These are phyloP conservation scores for Penicillium dipodomyicola DNA, from an alignment of 495 filamentous ascomycete genomes.

Conservation along the genomic window DNA sequence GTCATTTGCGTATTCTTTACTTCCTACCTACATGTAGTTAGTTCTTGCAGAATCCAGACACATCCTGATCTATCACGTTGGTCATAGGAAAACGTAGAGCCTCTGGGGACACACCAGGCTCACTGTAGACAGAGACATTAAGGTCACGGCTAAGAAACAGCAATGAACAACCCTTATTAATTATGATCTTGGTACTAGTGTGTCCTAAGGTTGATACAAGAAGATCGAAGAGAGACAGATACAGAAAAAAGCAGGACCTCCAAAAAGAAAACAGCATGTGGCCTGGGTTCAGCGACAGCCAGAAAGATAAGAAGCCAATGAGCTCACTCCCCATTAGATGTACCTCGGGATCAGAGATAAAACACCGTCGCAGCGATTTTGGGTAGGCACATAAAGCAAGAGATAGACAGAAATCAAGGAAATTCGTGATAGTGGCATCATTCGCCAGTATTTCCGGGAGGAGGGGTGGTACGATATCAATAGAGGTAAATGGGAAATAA, in stretches of 20 bases:
- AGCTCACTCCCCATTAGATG: constrained; percentile 5
- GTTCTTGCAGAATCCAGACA: no score
- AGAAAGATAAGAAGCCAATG: neutral
- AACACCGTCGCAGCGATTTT: constrained; percentile 27
- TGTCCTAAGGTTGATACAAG: constrained; percentile 9
- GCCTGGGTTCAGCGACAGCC: neutral
- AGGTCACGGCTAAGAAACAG: neutral
- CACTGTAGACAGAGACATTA: neutral
- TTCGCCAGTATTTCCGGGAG: constrained; percentile 20
- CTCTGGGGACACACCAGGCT: no score
- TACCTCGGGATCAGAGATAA: constrained; percentile 3
- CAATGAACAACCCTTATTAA: neutral
- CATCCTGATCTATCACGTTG: no score
- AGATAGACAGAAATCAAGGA: constrained; percentile 25
- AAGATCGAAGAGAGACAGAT: neutral
- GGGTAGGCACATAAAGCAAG: constrained; percentile 3
- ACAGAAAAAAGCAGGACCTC: constrained; percentile 1
- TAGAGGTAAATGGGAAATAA: neutral
- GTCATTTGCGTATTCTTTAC: no score
- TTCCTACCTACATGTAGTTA: no score
- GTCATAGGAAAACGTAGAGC: no score
- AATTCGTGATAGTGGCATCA: constrained; percentile 39
- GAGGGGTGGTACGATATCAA: constrained; percentile 6
- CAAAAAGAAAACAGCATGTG: neutral
- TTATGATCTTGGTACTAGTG: neutral